Evolutionary conservation across 192 early-diverging fungal genomes (phyloP).

Genomic region (Entomortierella lignicola): DNA sequence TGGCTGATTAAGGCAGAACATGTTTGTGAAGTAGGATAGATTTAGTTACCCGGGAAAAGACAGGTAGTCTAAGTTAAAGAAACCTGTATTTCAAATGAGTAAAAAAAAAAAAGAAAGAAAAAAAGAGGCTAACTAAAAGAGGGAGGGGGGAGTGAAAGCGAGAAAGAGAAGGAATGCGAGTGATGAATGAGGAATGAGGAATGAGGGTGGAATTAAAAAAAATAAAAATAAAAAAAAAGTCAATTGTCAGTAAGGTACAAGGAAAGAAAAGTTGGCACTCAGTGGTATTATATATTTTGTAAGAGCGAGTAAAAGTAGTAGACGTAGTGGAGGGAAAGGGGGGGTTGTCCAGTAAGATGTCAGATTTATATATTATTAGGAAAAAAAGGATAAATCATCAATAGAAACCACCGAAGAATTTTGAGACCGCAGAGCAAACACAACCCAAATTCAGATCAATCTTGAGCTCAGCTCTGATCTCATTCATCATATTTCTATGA

Average conservation of each 20-base stretch:
- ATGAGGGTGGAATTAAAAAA: background rate
- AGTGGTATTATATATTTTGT: background rate
- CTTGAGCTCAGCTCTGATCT: background rate
- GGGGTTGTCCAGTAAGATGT: background rate
- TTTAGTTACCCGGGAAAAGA: background rate
- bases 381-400: background rate
- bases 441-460: too few relatives aligned
- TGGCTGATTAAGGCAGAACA: slow-evolving; percentile 37
- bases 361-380: too few relatives aligned
- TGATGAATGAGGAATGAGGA: background rate
- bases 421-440: background rate
- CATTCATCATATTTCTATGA: background rate
- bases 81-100: background rate
- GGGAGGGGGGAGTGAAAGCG: background rate
- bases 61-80: background rate
- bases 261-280: background rate
- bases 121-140: background rate
- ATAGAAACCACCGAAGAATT: background rate
- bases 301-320: background rate
- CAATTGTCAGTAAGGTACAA: background rate
- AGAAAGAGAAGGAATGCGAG: background rate
- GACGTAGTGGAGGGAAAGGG: background rate
- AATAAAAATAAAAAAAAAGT: too few relatives aligned
- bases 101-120: background rate
- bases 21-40: background rate